These are phyloP conservation scores for Arthrobotrys sinensis DNA, from an alignment of 2,329 filamentous ascomycete species.

Conservation along the genomic window DNA sequence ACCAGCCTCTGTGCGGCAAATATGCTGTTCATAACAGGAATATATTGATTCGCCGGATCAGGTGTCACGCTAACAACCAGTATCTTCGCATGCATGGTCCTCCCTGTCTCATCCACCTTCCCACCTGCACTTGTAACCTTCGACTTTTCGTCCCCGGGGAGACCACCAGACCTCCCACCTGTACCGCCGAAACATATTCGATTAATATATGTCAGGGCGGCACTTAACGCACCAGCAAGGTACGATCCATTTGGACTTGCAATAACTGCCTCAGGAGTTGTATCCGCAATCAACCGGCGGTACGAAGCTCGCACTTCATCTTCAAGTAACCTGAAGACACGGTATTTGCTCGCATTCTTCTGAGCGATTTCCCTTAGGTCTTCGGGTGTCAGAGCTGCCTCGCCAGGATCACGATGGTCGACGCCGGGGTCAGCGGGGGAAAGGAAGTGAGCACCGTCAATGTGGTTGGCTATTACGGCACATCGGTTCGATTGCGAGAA, in stretches of 20 bases:
- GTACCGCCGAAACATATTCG: slow-evolving; percentile 79
- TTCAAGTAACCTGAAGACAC: slow-evolving; percentile 90
- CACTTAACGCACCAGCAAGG: slow-evolving; percentile 89
- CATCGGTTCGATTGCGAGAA: slow-evolving; percentile 95
- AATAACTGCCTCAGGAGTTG: slow-evolving; percentile 76
- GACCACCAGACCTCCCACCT: slow-evolving; percentile 65
- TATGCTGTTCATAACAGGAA: slow-evolving; percentile 97
- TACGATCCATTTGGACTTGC: slow-evolving; percentile 77
- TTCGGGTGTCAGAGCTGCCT: slow-evolving; percentile 69
- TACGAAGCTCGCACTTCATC: slow-evolving; percentile 82
- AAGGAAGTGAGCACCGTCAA: slow-evolving; percentile 87
- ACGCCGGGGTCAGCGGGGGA: slow-evolving; percentile 75
- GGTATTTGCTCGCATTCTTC: slow-evolving; percentile 81
- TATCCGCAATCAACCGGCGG: slow-evolving; percentile 79
- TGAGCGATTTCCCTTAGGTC: slow-evolving; percentile 67
- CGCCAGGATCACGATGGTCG: slow-evolving; percentile 68
- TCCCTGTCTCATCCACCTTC: slow-evolving; percentile 62
- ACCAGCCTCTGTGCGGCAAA: slow-evolving; percentile 83
- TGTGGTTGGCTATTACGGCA: slow-evolving; percentile 90
- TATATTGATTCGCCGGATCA: slow-evolving; percentile 90
- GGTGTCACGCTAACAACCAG: slow-evolving; percentile 91
- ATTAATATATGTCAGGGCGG: slow-evolving; percentile 91
- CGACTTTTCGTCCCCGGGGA: slow-evolving; percentile 66
- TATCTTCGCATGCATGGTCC: slow-evolving; percentile 80
- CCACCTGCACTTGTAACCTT: slow-evolving; percentile 64